Base-by-base conservation (phyloP, 768 basidiomycete species). In the Tulasnella sp. region DNA sequence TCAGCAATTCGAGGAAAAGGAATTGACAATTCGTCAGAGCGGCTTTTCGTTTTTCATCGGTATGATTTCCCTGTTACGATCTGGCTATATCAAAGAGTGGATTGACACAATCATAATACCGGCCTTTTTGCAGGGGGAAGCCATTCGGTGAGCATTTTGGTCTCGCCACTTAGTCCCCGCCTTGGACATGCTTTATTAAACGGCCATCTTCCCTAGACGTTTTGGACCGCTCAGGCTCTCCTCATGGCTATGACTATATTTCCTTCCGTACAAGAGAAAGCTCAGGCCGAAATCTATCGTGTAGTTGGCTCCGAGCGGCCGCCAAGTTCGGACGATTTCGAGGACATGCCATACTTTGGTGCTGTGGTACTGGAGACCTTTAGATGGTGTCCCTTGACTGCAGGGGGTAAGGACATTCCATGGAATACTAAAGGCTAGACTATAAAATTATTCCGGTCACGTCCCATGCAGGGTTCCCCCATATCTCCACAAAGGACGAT, bases 221-320 rank as follows among this genome's bases (percentile, higher is more conserved):
- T 18, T 16, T 8, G 1, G 3, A 46, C 74, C 19, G 3, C 48
- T 24, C 48, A 48, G 10, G 48, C 24, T 31, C 7, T 73, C 34
- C 24, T 73, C n/a, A 7, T 86, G 19, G 82, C 83, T 12, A 84
- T 88, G 46, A 85, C 85, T 0, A 83, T 83, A 19, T 81, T 87
- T 76, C 86, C 86, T 1, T 83, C 85, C 38, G 82, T 85, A 42
- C 88, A 88, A 80, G 75, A 80, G 12, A 81, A 82, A 39, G 86
- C 85, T 24, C 85, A 86, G 24, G 83, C 83, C 39, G 88, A 88
- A 83, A 84, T 87, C 36, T 81, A 85, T 24, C 74, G 79, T 14
- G 81, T 84, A 36, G 81, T 87, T 10, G 83, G 83, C 1, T 75
- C 78, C 27, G 81, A 82, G 9, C 79, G 83, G 9, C 84, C 87